Evolutionary conservation across 345 rosid genomes (phyloP).

Genomic region (Dimocarpus longan): DNA sequence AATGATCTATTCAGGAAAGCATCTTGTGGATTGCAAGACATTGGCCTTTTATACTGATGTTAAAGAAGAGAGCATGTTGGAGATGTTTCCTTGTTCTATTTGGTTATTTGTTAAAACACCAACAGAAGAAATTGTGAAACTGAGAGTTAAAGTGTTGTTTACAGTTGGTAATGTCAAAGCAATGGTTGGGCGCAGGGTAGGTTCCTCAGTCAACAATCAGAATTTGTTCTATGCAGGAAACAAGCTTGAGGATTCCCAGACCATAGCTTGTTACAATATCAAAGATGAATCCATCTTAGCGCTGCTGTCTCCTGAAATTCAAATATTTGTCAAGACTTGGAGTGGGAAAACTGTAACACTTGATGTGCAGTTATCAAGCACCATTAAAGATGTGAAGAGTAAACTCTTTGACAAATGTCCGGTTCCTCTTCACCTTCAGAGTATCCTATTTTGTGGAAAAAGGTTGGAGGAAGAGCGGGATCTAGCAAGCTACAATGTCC

Average conservation of each 20-base stretch:
- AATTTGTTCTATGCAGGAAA: constrained; percentile 24
- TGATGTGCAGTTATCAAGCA: constrained; percentile 24
- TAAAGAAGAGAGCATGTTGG: constrained; percentile 29
- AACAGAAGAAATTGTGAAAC: constrained; percentile 2
- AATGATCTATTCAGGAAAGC: constrained; percentile 23
- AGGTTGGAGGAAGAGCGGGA: constrained; percentile 15
- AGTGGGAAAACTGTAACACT: constrained; percentile 38
- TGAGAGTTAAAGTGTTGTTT: constrained; percentile 23
- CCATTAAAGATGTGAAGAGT: constrained; percentile 25
- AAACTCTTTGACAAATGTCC: constrained; percentile 25
- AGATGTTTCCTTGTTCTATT: constrained; percentile 14
- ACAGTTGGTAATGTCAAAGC: constrained; percentile 34
- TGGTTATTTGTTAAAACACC: constrained; percentile 36
- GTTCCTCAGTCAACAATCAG: neutral
- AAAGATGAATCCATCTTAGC: constrained; percentile 32
- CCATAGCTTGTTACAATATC: constrained; percentile 36
- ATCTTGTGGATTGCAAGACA: constrained; percentile 35
- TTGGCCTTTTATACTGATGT: constrained; percentile 36
- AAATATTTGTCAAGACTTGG: constrained; percentile 39
- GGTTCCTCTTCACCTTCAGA: constrained; percentile 11
- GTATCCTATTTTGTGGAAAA: constrained; percentile 29
- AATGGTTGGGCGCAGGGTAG: constrained; percentile 23
- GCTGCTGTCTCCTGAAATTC: constrained; percentile 20
- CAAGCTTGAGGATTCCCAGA: constrained; percentile 35
- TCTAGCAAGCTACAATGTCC: constrained; percentile 34